Evolutionary conservation across 2,329 filamentous ascomycete species (phyloP), one percentile per base, ranked within the genome.

Genomic region (Cadophora luteo-olivacea): DNA sequence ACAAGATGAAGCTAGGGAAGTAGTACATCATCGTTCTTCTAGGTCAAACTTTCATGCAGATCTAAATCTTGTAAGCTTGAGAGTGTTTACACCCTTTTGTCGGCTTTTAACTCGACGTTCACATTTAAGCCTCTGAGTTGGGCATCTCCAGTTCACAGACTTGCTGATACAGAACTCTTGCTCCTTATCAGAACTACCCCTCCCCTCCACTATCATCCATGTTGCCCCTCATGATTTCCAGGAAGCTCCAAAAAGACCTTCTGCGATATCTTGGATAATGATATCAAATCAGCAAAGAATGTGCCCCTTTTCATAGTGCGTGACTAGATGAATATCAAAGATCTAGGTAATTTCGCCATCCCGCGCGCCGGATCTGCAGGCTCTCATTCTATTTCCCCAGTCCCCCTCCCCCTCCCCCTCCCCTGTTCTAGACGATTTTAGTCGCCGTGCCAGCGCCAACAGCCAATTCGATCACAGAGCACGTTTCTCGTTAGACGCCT

Each of bases 391-490:
- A 32, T 19, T 32, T 36, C 33, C 33, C 33, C 6, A 36, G 33
- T 36, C 33, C 16, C 41, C 12, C 8, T 4, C 22, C 48, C 9
- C 19, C 19, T 52, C 24, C 49, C 49, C 29, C 5, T 29, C 29
- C 29, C 51, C 24, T 54, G 51, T 54, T 29, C 51, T 54, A 32
- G 51, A 54, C 51, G 24, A 6, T 19, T 29, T 54, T 54, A 54
- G 51, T 54, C 51, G 24, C 24, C 51, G 14, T 32, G 14, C 51
- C 51, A 54, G 51, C 51, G 24, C 51, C 51, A 54, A 54, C 51
- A 25, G 49, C 24, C 49, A 52, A 54, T 19, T 54, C 49, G 16
- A 45, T 45, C 41, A 45, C 22, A 14, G 49, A 52, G 51, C 51
- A 54, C 51, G 51, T 54, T 54, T 54, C 51, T 54, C 51, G 51